Evolutionary conservation across 768 basidiomycete genomes (phyloP).

Genomic region (Mycena vitilis): DNA sequence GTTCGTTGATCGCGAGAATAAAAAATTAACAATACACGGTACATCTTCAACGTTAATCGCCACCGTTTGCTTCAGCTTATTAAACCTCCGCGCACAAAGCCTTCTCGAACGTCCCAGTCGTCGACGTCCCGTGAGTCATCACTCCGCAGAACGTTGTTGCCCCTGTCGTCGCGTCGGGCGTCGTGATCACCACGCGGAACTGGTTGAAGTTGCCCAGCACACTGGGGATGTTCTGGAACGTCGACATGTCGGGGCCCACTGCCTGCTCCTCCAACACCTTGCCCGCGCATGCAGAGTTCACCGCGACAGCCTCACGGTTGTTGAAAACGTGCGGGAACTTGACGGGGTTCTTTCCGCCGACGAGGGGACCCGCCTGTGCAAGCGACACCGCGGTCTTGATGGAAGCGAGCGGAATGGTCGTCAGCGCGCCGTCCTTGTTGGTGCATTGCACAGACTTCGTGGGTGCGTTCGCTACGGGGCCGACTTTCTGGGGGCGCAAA

Average conservation of each 20-base stretch:
- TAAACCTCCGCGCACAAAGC: slow-evolving; percentile 29
- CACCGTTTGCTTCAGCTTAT: slow-evolving; percentile 18
- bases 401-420: slow-evolving; percentile 20
- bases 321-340: slow-evolving; percentile 32
- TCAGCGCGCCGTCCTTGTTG: slow-evolving; percentile 5
- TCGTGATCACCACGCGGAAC: slow-evolving; percentile 37
- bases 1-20: too few relatives aligned
- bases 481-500: background rate
- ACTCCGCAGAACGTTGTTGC: slow-evolving; percentile 35
- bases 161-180: slow-evolving; percentile 28
- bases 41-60: too few relatives aligned
- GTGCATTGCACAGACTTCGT: slow-evolving; percentile 23
- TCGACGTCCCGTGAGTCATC: slow-evolving; percentile 34
- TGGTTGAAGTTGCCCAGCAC: slow-evolving; percentile 33
- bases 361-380: slow-evolving; percentile 31
- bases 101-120: slow-evolving; percentile 30
- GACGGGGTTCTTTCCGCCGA: slow-evolving; percentile 12
- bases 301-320: slow-evolving; percentile 30
- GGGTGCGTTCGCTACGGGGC: slow-evolving; percentile 25
- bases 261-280: slow-evolving; percentile 33
- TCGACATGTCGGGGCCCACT: slow-evolving; percentile 29
- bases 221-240: slow-evolving; percentile 31
- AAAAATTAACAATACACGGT: too few relatives aligned
- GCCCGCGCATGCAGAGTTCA: slow-evolving; percentile 25
- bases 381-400: slow-evolving; percentile 23